Base-by-base conservation (phyloP, 2,329 filamentous ascomycete genomes). In the Penicillium nordicum region DNA sequence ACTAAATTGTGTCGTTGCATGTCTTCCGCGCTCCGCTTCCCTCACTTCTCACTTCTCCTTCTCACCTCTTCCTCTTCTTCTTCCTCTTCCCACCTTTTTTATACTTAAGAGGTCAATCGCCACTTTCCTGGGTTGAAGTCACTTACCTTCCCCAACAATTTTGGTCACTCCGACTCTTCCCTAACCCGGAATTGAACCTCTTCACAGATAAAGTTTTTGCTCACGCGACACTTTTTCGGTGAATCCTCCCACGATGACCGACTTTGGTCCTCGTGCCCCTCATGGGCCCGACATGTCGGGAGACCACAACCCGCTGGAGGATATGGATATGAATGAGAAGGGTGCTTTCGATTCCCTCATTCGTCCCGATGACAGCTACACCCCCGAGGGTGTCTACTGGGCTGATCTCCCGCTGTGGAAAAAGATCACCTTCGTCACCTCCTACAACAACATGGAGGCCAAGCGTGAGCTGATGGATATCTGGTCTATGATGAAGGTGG, bases 301-400 rank as follows among this genome's bases (percentile, higher is more conserved):
- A 50, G 72, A 67, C 38, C 77, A 79, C 60, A 70, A 75, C 37
- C 71, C 74, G 34, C 64, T 77, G 47, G 72, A 75, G 65, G 69
- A 76, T 37, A 87, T 87, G 84, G 81, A 79, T 60, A 69, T 75
- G 36, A 76, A 80, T 57, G 86, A 89, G 70, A 78, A 79, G 60
- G 79, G 78, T 41, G 82, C 87, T 66, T 96, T 97, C 78, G 82
- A 88, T 67, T 84, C 88, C 64, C 79, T 97, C 56, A 88, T 95
- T 55, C 88, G 89, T 53, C 93, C 93, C 2, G 90, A 95, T 69
- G 93, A 97, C 77, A 88, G 86, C 61, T 97, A 93, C 77, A 90
- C 88, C 54, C 76, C 82, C 53, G 84, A 92, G 21, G 93, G 93
- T 59, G 82, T 85, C 63, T 97, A 97, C 82, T 97, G 92, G 92